A percentile compares a stretch with the other conserved stretches of the same genome.
phyloP scores from a whole-genome alignment of 2,329 filamentous ascomycete genomes.

The Stachybotrys echinatus region DNA sequence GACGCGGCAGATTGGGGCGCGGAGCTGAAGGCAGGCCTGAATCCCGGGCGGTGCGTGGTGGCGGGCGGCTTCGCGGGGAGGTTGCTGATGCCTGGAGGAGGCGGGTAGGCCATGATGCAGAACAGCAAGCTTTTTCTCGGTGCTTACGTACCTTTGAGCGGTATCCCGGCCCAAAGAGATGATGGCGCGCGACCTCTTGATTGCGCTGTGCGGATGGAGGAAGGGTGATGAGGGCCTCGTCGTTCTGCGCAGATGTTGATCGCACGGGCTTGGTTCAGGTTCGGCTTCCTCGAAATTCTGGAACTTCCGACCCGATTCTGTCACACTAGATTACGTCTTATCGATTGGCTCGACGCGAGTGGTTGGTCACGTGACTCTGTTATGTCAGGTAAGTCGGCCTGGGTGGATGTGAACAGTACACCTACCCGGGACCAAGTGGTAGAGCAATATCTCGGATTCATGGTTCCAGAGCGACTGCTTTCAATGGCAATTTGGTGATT shows the following conservation, averaged over 20 bases:
- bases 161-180: not conserved
- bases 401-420: too few species aligned
- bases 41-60: conserved; percentile 33
- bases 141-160: conserved; percentile 39
- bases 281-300: not conserved
- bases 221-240: too few species aligned
- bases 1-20: conserved; percentile 24
- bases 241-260: not conserved
- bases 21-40: conserved; percentile 46
- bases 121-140: conserved; percentile 20
- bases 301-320: not conserved
- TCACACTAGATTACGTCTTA: too few species aligned
- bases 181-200: not conserved
- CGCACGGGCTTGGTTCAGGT: not conserved
- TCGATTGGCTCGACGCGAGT: too few species aligned
- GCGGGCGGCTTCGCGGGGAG: conserved; percentile 75
- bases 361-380: too few species aligned
- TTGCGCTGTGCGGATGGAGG: not conserved
- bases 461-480: too few species aligned
- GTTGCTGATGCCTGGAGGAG: conserved; percentile 64
- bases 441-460: too few species aligned
- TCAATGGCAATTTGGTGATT: too few species aligned
- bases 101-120: conserved; percentile 82
- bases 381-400: too few species aligned
- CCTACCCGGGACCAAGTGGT: too few species aligned